Evolutionary conservation across 129 eudicot genomes (phyloP).

Genomic region (Flaveria trinervia): DNA sequence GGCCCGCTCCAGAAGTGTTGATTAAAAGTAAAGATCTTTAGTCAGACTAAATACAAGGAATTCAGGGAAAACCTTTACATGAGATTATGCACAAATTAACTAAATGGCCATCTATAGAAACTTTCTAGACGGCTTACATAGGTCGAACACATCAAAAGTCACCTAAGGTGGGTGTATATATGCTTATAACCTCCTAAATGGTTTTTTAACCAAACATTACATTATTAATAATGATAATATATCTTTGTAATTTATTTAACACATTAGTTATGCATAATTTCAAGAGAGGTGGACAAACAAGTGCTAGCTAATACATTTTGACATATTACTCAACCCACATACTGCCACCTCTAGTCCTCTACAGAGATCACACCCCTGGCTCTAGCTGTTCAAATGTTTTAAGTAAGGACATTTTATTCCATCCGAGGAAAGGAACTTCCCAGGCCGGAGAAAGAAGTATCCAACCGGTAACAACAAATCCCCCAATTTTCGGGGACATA

Average conservation of each 20-base stretch:
- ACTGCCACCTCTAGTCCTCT: not conserved
- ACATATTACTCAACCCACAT: not conserved
- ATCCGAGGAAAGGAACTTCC: too few relatives aligned
- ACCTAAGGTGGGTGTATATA: not conserved
- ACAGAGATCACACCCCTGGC: not conserved
- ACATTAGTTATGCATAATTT: not conserved
- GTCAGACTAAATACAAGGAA: not conserved
- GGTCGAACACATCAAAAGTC: not conserved
- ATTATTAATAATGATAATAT: too few relatives aligned
- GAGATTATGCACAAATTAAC: not conserved
- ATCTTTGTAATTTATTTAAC: not conserved
- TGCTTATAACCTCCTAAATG: not conserved
- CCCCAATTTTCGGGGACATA: too few relatives aligned
- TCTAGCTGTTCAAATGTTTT: not conserved
- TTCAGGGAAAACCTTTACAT: not conserved
- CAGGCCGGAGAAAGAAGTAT: too few relatives aligned
- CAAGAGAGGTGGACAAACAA: not conserved
- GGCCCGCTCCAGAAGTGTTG: not conserved
- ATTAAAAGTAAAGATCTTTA: not conserved
- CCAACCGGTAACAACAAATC: too few relatives aligned
- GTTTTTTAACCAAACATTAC: not conserved
- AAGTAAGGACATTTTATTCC: too few relatives aligned
- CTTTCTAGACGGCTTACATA: not conserved
- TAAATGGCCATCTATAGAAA: not conserved
- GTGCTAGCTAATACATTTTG: not conserved